Base-by-base conservation (phyloP, 352 stramenopile genomes). In the Pythium folliculosum region DNA sequence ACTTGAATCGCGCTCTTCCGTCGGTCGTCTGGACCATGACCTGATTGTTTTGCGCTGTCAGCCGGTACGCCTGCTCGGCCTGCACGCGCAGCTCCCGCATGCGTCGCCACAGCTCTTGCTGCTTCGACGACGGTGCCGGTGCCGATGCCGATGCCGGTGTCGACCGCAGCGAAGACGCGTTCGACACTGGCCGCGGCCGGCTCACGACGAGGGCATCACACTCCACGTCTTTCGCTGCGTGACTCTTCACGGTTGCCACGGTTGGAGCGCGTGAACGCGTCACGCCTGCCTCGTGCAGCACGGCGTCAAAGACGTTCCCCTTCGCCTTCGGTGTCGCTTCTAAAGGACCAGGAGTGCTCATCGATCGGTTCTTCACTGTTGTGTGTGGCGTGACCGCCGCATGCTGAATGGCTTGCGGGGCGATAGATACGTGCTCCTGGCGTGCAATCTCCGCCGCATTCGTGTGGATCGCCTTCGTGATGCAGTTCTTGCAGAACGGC, bases 51-150 rank as follows among this genome's bases (percentile, higher is more conserved):
- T 65, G 40, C 16, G 25, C 58, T 7, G 64, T 55, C 40, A 65
- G 51, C 32, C 32, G n/a, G 30, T 71, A 71, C 23, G 64, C 45
- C 48, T 71, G 48, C 19, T 71, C 64, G 1, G 64, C 64, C 16
- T 55, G 48, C 48, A 62, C 35, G 1, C 57, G 64, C 3, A 71
- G 59, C 25, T 67, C 30, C 7, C 58, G 54, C 65, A 67, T 67
- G 9, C 23, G 58, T 17, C 47, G 25, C 56, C 27, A 52, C 14
- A 61, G 30, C 8, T 64, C 19, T 0, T 52, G 22, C n/a, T 65
- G 65, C n/a, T 66, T 23, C 16, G 16, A 5, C 10, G 13, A 16
- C 40, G 4, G 9, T 5, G 40, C 2, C 4, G 56, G 23, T 8
- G n/a, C 8, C 30, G 4, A 2, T 5, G 40, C 2, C 4, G 56